phyloP scores from a whole-genome alignment of 306 rosid genomes.

The Vigna unguiculata region DNA sequence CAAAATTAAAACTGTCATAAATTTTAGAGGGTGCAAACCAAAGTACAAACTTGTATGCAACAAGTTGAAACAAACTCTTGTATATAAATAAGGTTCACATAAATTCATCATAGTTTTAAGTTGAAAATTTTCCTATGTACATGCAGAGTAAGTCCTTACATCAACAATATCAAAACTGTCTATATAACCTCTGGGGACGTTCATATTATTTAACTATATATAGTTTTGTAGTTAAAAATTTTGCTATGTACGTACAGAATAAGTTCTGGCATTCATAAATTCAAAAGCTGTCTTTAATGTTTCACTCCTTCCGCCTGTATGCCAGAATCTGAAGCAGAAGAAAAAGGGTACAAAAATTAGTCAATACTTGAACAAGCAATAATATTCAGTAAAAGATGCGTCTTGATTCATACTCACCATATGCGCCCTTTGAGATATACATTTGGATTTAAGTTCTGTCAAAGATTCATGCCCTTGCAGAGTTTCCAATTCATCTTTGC shows the following conservation, averaged over 20 bases:
- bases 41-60: neutral
- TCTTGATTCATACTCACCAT: conserved; percentile 61
- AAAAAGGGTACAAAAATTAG: conserved; percentile 27
- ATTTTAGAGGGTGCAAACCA: neutral
- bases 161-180: conserved; percentile 23
- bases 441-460: conserved; percentile 67
- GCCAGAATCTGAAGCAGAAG: conserved; percentile 76
- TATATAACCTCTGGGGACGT: neutral
- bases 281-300: conserved; percentile 20
- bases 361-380: neutral
- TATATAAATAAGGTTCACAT: conserved; percentile 24
- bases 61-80: neutral
- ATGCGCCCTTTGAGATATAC: conserved; percentile 59
- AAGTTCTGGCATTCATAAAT: conserved; percentile 21
- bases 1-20: neutral
- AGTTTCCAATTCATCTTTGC: conserved; percentile 66
- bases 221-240: conserved; percentile 23
- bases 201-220: conserved; percentile 13
- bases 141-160: neutral
- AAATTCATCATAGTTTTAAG: conserved; percentile 20
- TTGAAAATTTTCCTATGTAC: conserved; percentile 14
- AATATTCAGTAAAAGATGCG: neutral
- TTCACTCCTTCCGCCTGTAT: conserved; percentile 67
- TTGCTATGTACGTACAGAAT: conserved; percentile 31
- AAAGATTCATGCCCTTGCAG: conserved; percentile 72